Evolutionary conservation across 805 yeast genomes (phyloP).

Genomic region (Blastobotrys parvus): DNA sequence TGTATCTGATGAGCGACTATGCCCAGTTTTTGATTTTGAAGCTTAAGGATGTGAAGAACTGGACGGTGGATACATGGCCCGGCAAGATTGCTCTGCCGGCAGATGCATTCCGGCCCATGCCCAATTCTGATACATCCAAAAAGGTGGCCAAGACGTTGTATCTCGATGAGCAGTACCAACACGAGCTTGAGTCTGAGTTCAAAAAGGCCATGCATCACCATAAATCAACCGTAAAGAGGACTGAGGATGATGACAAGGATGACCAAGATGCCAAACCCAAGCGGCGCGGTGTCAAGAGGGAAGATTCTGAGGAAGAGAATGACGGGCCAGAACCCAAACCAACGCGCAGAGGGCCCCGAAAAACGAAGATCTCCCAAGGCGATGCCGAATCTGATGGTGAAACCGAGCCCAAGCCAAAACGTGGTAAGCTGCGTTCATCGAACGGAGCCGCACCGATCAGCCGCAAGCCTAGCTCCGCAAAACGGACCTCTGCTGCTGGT

Average conservation of each 20-base stretch:
- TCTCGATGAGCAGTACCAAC: conserved; percentile 40
- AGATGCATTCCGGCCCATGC: conserved; percentile 63
- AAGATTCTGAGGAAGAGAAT: background rate
- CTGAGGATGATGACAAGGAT: background rate
- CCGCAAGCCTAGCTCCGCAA: too few species aligned
- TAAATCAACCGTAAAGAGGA: background rate
- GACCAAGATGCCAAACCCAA: background rate
- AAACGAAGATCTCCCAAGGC: conserved; percentile 16
- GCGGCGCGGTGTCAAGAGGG: background rate
- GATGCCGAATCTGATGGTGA: too few species aligned
- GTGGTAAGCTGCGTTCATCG: too few species aligned
- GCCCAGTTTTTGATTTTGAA: conserved; percentile 58
- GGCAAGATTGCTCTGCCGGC: conserved; percentile 61
- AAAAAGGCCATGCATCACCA: conserved; percentile 4
- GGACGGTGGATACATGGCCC: conserved; percentile 77
- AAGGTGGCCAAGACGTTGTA: conserved; percentile 45
- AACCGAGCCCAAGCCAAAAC: too few species aligned
- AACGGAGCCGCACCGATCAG: too few species aligned
- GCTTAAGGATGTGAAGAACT: conserved; percentile 46
- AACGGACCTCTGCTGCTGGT: too few species aligned
- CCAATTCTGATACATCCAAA: conserved; percentile 49
- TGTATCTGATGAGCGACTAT: conserved; percentile 66
- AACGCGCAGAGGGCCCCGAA: conserved; percentile 7
- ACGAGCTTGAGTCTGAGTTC: conserved; percentile 8
- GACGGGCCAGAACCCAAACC: background rate